Evolutionary conservation across 2,329 filamentous ascomycete species (phyloP).

Genomic region (Penicillium fuscoglaucum): DNA sequence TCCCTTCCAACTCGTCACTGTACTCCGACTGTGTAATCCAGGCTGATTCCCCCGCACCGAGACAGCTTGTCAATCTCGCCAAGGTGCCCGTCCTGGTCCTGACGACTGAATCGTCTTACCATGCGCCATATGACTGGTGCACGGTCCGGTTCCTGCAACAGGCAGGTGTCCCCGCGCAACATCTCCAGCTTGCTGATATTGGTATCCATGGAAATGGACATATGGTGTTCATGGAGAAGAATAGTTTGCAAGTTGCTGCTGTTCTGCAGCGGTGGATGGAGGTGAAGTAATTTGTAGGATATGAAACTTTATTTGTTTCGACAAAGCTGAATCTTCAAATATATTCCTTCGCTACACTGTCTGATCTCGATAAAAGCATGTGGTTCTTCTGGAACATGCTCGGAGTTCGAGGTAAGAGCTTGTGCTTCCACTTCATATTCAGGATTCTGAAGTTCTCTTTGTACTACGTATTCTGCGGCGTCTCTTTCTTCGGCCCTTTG

Average conservation of each 20-base stretch:
- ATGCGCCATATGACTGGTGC: constrained; percentile 56
- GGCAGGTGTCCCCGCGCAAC: constrained; percentile 49
- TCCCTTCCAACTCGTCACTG: constrained; percentile 22
- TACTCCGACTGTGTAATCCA: constrained; percentile 42
- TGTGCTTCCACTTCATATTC: not conserved
- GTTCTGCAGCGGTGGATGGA: constrained; percentile 44
- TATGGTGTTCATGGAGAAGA: constrained; percentile 56
- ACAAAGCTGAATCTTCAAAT: not conserved
- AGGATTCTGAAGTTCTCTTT: not conserved
- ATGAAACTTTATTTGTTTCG: not conserved
- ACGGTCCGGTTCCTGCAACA: constrained; percentile 54
- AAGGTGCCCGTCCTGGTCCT: constrained; percentile 52
- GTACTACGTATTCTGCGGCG: not conserved
- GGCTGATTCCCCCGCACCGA: constrained; percentile 34
- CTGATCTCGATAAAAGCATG: not conserved
- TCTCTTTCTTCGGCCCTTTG: not conserved
- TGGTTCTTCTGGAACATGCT: not conserved
- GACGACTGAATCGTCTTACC: constrained; percentile 54
- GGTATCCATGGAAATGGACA: constrained; percentile 56
- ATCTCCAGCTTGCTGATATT: constrained; percentile 46
- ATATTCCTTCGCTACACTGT: not conserved
- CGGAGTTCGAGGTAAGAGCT: not conserved
- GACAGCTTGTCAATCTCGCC: constrained; percentile 51
- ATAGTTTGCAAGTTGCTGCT: constrained; percentile 41
- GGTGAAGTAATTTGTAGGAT: not conserved